A percentile compares a stretch with the other conserved stretches of the same genome.
Conservation (phyloP, 345 rosid species). For the Rhodamnia rubescens region DNA sequence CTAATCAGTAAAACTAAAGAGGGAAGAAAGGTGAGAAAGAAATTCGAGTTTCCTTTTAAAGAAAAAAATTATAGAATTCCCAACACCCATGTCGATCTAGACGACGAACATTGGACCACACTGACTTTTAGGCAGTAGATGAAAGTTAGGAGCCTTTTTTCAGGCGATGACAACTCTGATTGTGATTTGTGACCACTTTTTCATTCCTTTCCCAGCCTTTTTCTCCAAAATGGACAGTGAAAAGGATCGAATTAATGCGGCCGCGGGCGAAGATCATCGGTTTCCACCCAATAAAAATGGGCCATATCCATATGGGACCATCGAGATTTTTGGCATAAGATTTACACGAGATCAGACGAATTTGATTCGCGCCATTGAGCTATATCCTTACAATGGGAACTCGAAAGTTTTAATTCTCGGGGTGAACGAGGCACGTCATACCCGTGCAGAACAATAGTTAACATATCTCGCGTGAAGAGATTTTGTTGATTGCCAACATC, state of each 20-base stretch:
- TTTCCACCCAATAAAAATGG: not conserved
- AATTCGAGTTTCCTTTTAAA: not conserved
- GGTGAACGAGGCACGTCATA: no score
- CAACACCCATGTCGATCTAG: not conserved
- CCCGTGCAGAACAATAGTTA: not conserved
- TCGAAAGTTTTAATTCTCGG: no score
- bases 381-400: no score
- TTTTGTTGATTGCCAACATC: not conserved
- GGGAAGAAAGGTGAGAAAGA: not conserved
- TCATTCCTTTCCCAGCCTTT: not conserved
- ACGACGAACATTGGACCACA: not conserved
- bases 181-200: not conserved
- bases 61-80: not conserved
- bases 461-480: not conserved
- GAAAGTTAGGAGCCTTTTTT: not conserved
- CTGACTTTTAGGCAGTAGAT: not conserved
- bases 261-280: not conserved
- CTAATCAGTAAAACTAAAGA: not conserved
- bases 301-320: no score
- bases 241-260: not conserved
- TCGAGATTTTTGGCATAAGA: not conserved
- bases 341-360: no score
- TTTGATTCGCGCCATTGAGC: no score
- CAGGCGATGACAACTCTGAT: not conserved
- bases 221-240: not conserved